A percentile compares a stretch with the other conserved stretches of the same genome.
Evolutionary conservation across 352 stramenopile genomes (phyloP).

Genomic region (Pythium sukuiense): DNA sequence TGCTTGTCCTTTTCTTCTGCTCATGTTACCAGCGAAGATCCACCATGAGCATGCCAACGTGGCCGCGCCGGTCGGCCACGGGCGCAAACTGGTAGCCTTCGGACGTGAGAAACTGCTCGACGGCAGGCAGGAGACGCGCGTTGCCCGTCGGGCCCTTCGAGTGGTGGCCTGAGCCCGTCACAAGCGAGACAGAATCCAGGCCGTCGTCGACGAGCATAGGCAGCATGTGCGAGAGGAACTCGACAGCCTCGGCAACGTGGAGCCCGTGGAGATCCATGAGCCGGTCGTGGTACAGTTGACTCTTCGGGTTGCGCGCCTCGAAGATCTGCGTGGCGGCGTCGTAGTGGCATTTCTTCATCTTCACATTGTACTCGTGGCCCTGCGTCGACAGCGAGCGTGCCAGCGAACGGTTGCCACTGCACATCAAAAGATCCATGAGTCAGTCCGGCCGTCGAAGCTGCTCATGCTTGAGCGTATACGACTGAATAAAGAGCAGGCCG

Average conservation of each 20-base stretch:
- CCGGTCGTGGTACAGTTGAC: constrained; percentile 72
- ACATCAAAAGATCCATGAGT: constrained; percentile 9
- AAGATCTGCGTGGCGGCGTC: constrained; percentile 76
- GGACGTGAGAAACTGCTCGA: constrained; percentile 73
- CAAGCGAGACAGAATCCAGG: constrained; percentile 73
- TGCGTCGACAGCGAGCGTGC: constrained; percentile 73
- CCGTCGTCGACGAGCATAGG: constrained; percentile 69
- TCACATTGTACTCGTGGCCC: constrained; percentile 77
- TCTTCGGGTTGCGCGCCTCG: constrained; percentile 70
- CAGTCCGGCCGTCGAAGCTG: background rate
- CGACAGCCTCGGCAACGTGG: constrained; percentile 78
- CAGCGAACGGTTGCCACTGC: constrained; percentile 70
- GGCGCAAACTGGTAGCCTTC: constrained; percentile 76
- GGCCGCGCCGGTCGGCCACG: constrained; percentile 71
- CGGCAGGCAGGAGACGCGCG: constrained; percentile 65
- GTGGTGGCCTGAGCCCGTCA: constrained; percentile 84
- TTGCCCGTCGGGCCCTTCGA: constrained; percentile 69
- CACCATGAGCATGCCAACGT: constrained; percentile 84
- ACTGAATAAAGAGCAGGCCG: background rate
- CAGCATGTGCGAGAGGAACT: constrained; percentile 75
- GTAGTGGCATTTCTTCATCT: constrained; percentile 87
- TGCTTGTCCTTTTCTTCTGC: constrained; percentile 11
- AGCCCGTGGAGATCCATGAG: constrained; percentile 85
- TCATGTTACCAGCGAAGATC: constrained; percentile 66
- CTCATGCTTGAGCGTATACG: background rate